Evolutionary conservation across 163 green algal species (phyloP), one percentile per base, ranked within the genome.

Genomic region (Prototheca cutis): DNA sequence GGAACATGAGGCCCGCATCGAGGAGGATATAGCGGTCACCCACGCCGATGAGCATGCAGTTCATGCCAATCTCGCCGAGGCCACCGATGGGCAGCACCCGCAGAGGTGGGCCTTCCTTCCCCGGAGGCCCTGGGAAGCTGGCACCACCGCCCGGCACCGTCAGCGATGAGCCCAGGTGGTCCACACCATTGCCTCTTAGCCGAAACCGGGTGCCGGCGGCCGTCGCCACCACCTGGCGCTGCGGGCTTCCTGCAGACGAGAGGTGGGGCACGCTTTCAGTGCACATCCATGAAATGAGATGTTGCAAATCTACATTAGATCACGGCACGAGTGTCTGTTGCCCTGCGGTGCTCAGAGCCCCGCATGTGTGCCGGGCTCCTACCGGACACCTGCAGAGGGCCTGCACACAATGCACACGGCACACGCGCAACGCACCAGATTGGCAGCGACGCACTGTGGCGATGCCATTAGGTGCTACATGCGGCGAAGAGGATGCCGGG

Each of bases 1-100:
- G 93, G 63, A 99, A 99, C 90, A 99, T 95, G 59, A 99, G 85
- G 2, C 93, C 93, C 18, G 93, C 93, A 61, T 99, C 93, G 18
- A 99, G 81, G 40, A 99, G 73, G 63, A 99, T 92, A 82, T 97
- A 99, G 23, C 93, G 74, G 71, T 97, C 92, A 30, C 84, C 63
- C 29, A 90, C 77, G 3, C 93, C 93, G 17, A 97, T 76, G 25
- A 99, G 78, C 93, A 98, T 98, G 82, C 93, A 99, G 77, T 99
- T 99, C 93, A 99, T 99, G 59, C 93, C 93, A 58, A 99, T 99
- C 75, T 99, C 92, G 0, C 93, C 93, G 33, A 99, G 75, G 2
- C 93, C 93, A 8, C 93, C 93, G 28, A 99, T 89, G 32, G 93
- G 93, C 62, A 99, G 74, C 13, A 99, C 68, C 0, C 91, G 78